Conservation (phyloP, 2,329 filamentous ascomycete species). For the Penicillium sp. region DNA sequence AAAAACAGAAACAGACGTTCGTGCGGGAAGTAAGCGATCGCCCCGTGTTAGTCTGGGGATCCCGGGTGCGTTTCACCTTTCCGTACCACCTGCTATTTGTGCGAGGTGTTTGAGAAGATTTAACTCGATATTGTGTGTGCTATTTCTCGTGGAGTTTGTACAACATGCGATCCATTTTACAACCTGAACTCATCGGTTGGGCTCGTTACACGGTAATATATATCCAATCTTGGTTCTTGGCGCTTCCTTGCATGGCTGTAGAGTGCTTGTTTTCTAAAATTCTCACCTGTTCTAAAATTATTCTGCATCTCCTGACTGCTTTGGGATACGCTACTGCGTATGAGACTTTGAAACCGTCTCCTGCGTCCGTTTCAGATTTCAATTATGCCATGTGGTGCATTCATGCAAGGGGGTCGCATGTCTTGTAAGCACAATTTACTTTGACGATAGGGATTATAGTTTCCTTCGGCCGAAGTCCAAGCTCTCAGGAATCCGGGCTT, state of each 20-base stretch:
- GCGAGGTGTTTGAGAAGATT: too few relatives aligned
- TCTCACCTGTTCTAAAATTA: not conserved
- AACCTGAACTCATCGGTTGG: too few relatives aligned
- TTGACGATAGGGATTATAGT: not conserved
- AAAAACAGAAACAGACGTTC: constrained; percentile 1
- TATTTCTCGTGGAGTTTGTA: too few relatives aligned
- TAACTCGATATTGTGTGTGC: too few relatives aligned
- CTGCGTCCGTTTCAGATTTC: constrained; percentile 6
- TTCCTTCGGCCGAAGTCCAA: not conserved
- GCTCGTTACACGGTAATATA: not conserved
- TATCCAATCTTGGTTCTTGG: not conserved
- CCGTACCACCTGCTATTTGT: not conserved
- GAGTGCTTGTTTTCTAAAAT: too few relatives aligned
- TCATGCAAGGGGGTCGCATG: not conserved
- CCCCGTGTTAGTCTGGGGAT: not conserved
- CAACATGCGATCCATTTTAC: not conserved
- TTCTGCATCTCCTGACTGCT: not conserved
- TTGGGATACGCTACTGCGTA: not conserved
- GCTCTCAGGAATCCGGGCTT: too few relatives aligned
- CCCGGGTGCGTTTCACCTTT: not conserved
- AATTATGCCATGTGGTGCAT: constrained; percentile 1
- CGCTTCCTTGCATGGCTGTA: not conserved
- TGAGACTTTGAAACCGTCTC: not conserved
- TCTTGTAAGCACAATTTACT: not conserved
- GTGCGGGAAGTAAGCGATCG: not conserved